These are phyloP conservation scores for Solanum bulbocastanum DNA, from an alignment of 257 asterid species.

Conservation along the genomic window DNA sequence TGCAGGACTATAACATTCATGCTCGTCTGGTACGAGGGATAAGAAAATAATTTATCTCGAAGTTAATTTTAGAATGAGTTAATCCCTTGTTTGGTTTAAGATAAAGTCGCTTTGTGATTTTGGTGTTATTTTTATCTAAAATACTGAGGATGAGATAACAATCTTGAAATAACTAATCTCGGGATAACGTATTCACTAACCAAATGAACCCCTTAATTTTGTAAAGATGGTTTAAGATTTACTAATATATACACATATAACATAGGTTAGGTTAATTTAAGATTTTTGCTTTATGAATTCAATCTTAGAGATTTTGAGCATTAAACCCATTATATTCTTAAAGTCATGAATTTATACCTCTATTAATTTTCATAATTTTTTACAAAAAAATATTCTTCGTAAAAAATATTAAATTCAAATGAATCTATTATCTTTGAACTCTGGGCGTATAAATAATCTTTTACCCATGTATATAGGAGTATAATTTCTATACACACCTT, in stretches of 20 bases:
- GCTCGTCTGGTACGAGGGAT: neutral
- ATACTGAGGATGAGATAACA: neutral
- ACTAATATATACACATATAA: too few species aligned
- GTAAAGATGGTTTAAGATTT: neutral
- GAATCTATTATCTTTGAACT: neutral
- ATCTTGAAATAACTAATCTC: too few species aligned
- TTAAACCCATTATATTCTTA: too few species aligned
- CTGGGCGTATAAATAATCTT: neutral
- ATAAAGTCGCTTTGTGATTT: neutral
- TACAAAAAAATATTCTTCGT: too few species aligned
- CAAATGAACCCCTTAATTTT: neutral
- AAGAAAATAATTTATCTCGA: neutral
- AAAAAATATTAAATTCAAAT: too few species aligned
- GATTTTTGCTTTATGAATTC: neutral
- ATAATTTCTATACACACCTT: neutral
- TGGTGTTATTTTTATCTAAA: neutral
- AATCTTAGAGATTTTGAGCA: too few species aligned
- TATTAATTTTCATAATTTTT: too few species aligned
- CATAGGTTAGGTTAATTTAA: too few species aligned
- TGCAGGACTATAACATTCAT: constrained; percentile 21
- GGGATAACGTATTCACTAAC: rapidly evolving
- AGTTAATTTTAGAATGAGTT: neutral
- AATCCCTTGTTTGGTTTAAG: neutral
- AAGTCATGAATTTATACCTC: too few species aligned
- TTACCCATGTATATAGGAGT: neutral